Percentiles rank a stretch among this genome's conserved stretches.
These are phyloP conservation scores for Boeremia exigua DNA, from an alignment of 2,329 filamentous ascomycete species.

Conservation along the genomic window DNA sequence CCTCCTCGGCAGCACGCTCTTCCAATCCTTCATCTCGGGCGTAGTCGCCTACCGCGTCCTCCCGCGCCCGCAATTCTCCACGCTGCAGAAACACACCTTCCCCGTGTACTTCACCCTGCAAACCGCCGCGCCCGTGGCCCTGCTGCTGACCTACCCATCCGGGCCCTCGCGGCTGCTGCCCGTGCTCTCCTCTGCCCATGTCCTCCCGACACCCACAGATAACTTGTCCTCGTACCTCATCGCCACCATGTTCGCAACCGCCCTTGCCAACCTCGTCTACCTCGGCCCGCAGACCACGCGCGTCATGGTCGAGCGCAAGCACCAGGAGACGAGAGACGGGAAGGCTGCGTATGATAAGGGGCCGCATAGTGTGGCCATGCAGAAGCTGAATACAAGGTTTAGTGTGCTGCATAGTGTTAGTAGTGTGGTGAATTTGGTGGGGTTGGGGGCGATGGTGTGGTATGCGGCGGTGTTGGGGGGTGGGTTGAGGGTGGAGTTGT, in stretches of 20 bases:
- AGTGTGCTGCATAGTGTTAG: conserved; percentile 80
- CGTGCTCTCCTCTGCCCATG: conserved; percentile 6
- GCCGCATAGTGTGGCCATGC: conserved; percentile 86
- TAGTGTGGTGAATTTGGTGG: conserved; percentile 76
- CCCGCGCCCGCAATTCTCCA: conserved; percentile 78
- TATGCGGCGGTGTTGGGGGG: conserved; percentile 78
- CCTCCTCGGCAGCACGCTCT: conserved; percentile 84
- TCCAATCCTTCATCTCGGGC: conserved; percentile 80
- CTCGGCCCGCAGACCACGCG: conserved; percentile 78
- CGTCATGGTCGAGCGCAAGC: conserved; percentile 75
- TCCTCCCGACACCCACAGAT: conserved; percentile 24
- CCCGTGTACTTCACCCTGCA: conserved; percentile 90
- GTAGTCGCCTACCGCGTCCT: conserved; percentile 79
- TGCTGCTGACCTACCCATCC: conserved; percentile 79
- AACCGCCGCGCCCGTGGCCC: conserved; percentile 71
- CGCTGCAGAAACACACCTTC: conserved; percentile 78
- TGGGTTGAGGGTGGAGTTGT: conserved; percentile 4
- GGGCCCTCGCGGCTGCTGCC: conserved; percentile 18
- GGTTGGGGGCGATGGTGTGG: conserved; percentile 70
- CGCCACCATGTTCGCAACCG: conserved; percentile 71
- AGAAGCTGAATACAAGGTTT: conserved; percentile 62
- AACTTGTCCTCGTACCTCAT: conserved; percentile 61
- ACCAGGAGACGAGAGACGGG: conserved; percentile 87
- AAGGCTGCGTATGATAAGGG: conserved; percentile 83
- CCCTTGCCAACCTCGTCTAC: conserved; percentile 71